Percentiles rank a stretch among this genome's conserved stretches.
These are phyloP conservation scores for Boletus subluridellus DNA, from an alignment of 1,284 basidiomycete species.

Conservation along the genomic window DNA sequence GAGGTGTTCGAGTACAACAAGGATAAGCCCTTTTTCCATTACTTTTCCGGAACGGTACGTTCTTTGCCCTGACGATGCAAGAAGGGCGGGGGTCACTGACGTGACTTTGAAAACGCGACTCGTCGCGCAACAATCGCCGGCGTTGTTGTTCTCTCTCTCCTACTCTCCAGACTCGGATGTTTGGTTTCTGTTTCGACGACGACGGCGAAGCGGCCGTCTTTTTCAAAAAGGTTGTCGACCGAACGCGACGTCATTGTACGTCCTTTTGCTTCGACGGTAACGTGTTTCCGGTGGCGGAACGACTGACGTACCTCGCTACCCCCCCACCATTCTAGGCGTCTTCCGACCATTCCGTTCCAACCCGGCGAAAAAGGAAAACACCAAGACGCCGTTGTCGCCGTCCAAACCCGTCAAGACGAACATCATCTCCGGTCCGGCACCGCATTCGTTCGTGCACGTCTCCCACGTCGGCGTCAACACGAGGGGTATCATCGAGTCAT, in stretches of 20 bases:
- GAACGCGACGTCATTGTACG: conserved; percentile 34
- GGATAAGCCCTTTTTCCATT: conserved; percentile 91
- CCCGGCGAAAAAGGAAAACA: conserved; percentile 26
- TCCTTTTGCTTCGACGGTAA: not conserved
- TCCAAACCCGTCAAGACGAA: conserved; percentile 46
- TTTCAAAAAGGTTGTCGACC: conserved; percentile 48
- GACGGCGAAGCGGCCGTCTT: conserved; percentile 59
- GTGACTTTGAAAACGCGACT: not conserved
- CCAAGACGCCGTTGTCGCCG: conserved; percentile 10
- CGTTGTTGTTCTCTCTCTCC: not conserved
- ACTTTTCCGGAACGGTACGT: conserved; percentile 76
- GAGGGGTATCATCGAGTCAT: conserved; percentile 66
- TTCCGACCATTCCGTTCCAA: conserved; percentile 28
- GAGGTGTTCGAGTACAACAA: conserved; percentile 77
- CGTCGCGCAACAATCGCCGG: not conserved
- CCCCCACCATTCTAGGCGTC: conserved; percentile 14
- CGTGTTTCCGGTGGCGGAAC: not conserved
- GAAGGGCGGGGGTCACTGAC: not conserved
- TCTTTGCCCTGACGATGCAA: no score
- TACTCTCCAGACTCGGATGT: conserved; percentile 60
- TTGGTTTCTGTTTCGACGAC: conserved; percentile 72
- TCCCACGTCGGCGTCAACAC: conserved; percentile 81
- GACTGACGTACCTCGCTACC: conserved; percentile 1
- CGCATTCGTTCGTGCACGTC: conserved; percentile 80
- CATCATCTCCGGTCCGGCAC: conserved; percentile 71